Conservation (phyloP, 139 green algal species). For the Ettlia oleoabundans region DNA sequence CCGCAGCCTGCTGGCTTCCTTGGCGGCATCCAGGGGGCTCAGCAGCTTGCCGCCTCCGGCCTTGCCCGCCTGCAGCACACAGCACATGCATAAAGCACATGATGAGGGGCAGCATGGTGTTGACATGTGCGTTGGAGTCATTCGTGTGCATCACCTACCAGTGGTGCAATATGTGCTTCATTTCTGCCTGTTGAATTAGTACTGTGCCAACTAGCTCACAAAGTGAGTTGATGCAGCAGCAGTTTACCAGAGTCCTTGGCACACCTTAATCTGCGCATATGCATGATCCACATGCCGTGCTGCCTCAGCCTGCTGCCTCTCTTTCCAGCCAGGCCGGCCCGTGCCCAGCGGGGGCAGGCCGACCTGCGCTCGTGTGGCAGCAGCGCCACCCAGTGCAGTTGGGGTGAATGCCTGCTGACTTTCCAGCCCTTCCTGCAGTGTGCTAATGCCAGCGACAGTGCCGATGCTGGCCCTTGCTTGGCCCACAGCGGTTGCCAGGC, state of each 20-base stretch:
- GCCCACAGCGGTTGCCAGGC: neutral
- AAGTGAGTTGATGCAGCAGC: too few species aligned
- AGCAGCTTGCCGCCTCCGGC: neutral
- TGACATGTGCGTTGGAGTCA: neutral
- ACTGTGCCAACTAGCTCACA: too few species aligned
- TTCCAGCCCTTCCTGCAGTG: constrained; percentile 13
- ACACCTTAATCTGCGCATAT: neutral
- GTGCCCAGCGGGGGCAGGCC: neutral
- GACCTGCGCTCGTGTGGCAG: neutral
- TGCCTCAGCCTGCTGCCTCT: neutral
- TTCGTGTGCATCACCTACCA: neutral
- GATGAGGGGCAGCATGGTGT: neutral
- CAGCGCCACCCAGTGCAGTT: too few species aligned
- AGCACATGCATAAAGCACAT: too few species aligned
- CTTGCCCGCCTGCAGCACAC: constrained; percentile 15
- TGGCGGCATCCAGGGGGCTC: constrained; percentile 21
- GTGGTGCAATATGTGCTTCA: too few species aligned
- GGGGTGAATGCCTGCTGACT: neutral
- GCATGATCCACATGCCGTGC: neutral
- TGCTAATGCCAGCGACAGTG: constrained; percentile 18
- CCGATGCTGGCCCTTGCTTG: neutral
- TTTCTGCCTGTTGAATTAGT: neutral
- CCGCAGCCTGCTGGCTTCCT: neutral
- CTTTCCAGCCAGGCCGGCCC: neutral
- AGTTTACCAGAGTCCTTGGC: neutral